phyloP scores from a whole-genome alignment of 2,329 filamentous ascomycete genomes.

The Triangularia verruculosa region DNA sequence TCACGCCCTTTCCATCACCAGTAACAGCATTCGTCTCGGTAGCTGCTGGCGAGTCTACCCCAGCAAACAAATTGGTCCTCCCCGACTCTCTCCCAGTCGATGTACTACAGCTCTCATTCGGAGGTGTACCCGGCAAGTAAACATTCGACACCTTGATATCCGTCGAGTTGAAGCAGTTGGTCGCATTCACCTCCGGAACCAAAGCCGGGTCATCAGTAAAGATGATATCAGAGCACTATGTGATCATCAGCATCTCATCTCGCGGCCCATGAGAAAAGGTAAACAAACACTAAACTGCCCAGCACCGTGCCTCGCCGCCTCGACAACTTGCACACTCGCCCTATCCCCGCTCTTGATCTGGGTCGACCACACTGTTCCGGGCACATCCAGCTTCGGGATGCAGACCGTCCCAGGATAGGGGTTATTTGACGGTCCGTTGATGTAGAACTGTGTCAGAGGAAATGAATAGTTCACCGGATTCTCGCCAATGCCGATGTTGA shows the following conservation, averaged over 20 bases:
- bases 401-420: conserved; percentile 15
- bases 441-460: conserved; percentile 7
- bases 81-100: not conserved
- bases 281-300: conserved; percentile 15
- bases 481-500: conserved; percentile 17
- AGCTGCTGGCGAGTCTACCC: not conserved
- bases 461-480: conserved; percentile 14
- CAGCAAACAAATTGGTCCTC: not conserved
- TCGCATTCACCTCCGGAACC: conserved; percentile 8
- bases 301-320: conserved; percentile 14
- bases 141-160: not conserved
- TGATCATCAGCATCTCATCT: not conserved
- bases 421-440: conserved; percentile 10
- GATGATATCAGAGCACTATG: conserved; percentile 13
- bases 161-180: conserved; percentile 13
- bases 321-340: conserved; percentile 15
- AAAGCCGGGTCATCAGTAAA: conserved; percentile 7
- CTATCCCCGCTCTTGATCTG: conserved; percentile 11
- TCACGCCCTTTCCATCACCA: not conserved
- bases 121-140: not conserved
- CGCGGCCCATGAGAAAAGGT: not conserved
- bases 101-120: not conserved
- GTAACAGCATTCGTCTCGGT: not conserved
- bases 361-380: conserved; percentile 4
- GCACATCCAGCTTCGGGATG: conserved; percentile 9